These are phyloP conservation scores for Xylaria sp. DNA, from an alignment of 2,329 filamentous ascomycete species.

Conservation along the genomic window DNA sequence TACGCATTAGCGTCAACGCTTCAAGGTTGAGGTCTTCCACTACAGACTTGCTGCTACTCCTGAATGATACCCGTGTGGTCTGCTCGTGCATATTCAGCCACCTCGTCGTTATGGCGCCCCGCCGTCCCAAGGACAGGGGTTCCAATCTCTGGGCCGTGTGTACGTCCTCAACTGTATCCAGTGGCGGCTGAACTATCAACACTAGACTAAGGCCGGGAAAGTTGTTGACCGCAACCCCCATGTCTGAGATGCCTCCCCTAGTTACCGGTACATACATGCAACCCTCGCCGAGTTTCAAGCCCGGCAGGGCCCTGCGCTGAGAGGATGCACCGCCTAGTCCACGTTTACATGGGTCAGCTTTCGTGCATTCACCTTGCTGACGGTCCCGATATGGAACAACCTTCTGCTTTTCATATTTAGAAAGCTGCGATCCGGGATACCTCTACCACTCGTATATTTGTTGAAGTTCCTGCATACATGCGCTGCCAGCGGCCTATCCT, in stretches of 20 bases:
- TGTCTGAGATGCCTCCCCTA: conserved; percentile 34
- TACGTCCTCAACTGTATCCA: conserved; percentile 23
- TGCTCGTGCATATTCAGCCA: conserved; percentile 13
- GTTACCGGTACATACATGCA: conserved; percentile 25
- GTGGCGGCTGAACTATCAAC: conserved; percentile 32
- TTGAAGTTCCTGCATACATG: conserved; percentile 18
- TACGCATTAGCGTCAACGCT: conserved; percentile 20
- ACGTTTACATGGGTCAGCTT: conserved; percentile 20
- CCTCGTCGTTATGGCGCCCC: conserved; percentile 24
- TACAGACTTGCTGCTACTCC: conserved; percentile 11
- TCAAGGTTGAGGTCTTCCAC: too few relatives aligned
- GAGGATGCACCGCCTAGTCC: conserved; percentile 23
- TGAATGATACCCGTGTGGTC: conserved; percentile 20
- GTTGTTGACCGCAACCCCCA: conserved; percentile 26
- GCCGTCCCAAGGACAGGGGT: conserved; percentile 19
- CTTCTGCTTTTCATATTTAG: conserved; percentile 30
- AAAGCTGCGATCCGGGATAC: conserved; percentile 20
- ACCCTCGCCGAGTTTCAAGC: conserved; percentile 25
- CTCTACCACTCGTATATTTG: conserved; percentile 17
- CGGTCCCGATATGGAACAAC: conserved; percentile 24
- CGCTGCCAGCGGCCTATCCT: conserved; percentile 6
- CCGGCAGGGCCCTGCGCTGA: conserved; percentile 28
- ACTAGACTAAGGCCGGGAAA: conserved; percentile 25
- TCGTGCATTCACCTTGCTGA: conserved; percentile 19
- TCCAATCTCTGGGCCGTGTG: conserved; percentile 16